Conservation (phyloP, 148 eudicot species). For the Drosera capensis region DNA sequence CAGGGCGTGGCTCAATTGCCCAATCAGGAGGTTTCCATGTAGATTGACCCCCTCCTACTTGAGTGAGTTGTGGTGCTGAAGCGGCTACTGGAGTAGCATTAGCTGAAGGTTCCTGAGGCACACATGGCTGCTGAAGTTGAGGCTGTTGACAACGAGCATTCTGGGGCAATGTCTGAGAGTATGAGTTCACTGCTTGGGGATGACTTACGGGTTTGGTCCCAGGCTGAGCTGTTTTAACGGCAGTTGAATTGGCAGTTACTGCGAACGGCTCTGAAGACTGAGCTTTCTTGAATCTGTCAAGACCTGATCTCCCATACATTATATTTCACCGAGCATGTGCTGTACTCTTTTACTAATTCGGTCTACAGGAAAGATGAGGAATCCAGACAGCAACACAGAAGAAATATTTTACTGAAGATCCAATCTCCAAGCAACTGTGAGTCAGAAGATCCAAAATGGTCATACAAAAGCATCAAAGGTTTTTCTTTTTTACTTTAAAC, state of each 20-base stretch:
- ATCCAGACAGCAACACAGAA: no score
- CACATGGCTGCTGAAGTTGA: slow-evolving; percentile 13
- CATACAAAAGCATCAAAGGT: no score
- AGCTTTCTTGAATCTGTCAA: slow-evolving; percentile 87
- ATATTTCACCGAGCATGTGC: no score
- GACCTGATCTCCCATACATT: slow-evolving; percentile 89
- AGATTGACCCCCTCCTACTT: slow-evolving; percentile 78
- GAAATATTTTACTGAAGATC: no score
- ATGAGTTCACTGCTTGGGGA: slow-evolving; percentile 6
- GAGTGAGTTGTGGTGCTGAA: slow-evolving; percentile 34
- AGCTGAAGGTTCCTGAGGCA: slow-evolving; percentile 14
- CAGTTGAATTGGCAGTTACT: slow-evolving; percentile 24
- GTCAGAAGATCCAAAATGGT: no score
- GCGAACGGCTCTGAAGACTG: slow-evolving; percentile 76
- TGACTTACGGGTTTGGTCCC: slow-evolving; percentile 11
- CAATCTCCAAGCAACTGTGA: no score
- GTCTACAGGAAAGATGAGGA: no score
- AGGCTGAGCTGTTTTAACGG: slow-evolving; percentile 19
- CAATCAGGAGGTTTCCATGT: slow-evolving; percentile 97
- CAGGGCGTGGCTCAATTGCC: slow-evolving; percentile 92
- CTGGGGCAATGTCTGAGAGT: not conserved
- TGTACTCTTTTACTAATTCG: no score
- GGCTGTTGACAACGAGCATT: slow-evolving; percentile 15
- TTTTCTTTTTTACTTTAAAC: no score
- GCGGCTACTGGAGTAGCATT: slow-evolving; percentile 19